Conservation (phyloP, 345 rosid genomes). For the Excoecaria agallocha region DNA sequence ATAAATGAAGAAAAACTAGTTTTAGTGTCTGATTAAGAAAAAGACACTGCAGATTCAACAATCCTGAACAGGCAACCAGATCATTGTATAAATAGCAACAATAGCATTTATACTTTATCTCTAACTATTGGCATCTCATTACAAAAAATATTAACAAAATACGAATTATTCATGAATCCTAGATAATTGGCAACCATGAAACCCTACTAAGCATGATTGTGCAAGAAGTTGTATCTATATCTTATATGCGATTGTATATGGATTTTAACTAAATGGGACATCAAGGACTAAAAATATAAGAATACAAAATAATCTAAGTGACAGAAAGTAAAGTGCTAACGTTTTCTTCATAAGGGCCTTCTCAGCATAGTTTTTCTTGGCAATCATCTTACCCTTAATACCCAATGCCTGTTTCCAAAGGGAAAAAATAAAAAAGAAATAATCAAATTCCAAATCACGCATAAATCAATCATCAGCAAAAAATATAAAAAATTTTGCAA, state of each 20-base stretch:
- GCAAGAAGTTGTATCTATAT: no score
- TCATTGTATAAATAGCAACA: background rate
- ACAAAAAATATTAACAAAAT: no score
- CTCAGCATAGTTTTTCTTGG: conserved; percentile 37
- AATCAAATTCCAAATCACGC: conserved; percentile 3
- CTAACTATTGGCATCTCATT: background rate
- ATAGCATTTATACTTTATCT: background rate
- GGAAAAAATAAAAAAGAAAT: no score
- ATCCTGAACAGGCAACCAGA: background rate
- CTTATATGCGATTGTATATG: background rate
- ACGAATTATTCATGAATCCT: no score
- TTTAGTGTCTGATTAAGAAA: background rate
- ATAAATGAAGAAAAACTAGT: background rate
- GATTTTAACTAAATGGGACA: background rate
- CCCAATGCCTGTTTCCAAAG: conserved; percentile 23
- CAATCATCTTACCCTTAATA: conserved; percentile 38
- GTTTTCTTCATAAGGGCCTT: conserved; percentile 40
- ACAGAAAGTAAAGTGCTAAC: conserved; percentile 17
- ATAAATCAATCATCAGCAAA: background rate
- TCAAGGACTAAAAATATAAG: background rate
- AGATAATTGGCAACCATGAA: no score
- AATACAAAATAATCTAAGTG: background rate
- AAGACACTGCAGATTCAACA: background rate
- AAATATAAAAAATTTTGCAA: background rate
- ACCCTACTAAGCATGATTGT: no score